A percentile compares a stretch with the other conserved stretches of the same genome.
Evolutionary conservation across 495 filamentous ascomycete genomes (phyloP).

Genomic region (Neurospora sp.): DNA sequence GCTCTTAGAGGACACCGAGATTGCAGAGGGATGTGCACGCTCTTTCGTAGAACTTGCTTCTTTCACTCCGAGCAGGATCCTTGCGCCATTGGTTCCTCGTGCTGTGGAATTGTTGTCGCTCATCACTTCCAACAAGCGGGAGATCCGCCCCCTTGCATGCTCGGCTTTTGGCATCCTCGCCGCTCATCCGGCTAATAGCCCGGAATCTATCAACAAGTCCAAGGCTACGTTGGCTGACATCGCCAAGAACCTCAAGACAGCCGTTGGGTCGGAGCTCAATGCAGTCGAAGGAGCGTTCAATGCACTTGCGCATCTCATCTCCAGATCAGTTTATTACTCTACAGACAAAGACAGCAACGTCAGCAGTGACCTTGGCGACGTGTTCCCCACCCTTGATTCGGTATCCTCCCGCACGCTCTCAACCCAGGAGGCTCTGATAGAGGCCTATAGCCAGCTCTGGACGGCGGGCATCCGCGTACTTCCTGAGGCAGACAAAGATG

Average conservation of each 20-base stretch:
- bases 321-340: slow-evolving; percentile 20
- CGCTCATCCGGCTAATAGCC: slow-evolving; percentile 44
- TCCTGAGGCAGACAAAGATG: background rate
- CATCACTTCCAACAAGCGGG: slow-evolving; percentile 58
- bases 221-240: slow-evolving; percentile 6
- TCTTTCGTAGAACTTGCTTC: slow-evolving; percentile 60
- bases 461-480: slow-evolving; percentile 42
- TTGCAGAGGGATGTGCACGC: slow-evolving; percentile 44
- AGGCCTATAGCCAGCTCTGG: slow-evolving; percentile 65
- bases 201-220: slow-evolving; percentile 11
- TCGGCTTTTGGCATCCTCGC: slow-evolving; percentile 70
- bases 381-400: slow-evolving; percentile 15
- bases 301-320: slow-evolving; percentile 19
- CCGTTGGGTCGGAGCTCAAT: slow-evolving; percentile 26
- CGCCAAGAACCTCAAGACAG: slow-evolving; percentile 13
- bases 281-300: slow-evolving; percentile 27
- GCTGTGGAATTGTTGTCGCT: slow-evolving; percentile 42
- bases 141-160: slow-evolving; percentile 51
- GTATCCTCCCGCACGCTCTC: slow-evolving; percentile 8
- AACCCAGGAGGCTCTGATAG: slow-evolving; percentile 41
- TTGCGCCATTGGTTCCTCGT: slow-evolving; percentile 39
- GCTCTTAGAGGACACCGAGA: slow-evolving; percentile 34
- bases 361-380: background rate
- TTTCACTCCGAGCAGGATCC: slow-evolving; percentile 41
- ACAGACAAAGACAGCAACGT: background rate